Evolutionary conservation across 441 rosid genomes (phyloP).

Genomic region (Hura crepitans): DNA sequence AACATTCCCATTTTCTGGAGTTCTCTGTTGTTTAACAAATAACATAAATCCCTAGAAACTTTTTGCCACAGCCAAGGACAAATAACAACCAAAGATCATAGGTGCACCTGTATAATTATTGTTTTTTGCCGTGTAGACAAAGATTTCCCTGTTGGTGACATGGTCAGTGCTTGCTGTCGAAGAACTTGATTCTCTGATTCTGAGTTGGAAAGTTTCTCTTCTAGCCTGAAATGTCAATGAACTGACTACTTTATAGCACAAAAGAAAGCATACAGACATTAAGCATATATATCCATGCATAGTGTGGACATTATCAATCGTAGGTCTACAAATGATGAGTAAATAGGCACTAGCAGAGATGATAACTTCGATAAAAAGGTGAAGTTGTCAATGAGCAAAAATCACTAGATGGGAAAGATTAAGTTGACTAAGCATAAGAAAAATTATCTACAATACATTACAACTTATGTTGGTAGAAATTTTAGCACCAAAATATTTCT

Average conservation of each 20-base stretch:
- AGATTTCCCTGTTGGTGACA: slow-evolving; percentile 99
- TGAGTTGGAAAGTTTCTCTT: slow-evolving; percentile 78
- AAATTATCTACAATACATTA: no score
- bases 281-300: no score
- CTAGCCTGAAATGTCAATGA: slow-evolving; percentile 48
- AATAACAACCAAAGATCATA: slow-evolving; percentile 17
- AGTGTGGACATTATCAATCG: slow-evolving; percentile 29
- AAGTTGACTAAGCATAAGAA: no score
- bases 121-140: no score
- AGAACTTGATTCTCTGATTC: slow-evolving; percentile 96
- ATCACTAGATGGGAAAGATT: slow-evolving; percentile 18
- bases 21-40: slow-evolving; percentile 49
- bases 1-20: slow-evolving; percentile 79
- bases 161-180: slow-evolving; percentile 90
- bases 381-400: no score
- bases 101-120: slow-evolving; percentile 74
- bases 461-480: no score
- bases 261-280: no score
- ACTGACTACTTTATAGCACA: slow-evolving; percentile 8
- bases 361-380: no score
- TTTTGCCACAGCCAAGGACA: slow-evolving; percentile 11
- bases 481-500: no score
- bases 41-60: slow-evolving; percentile 26
- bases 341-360: no score
- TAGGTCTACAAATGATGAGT: no score